A percentile compares a stretch with the other conserved stretches of the same genome.
Conservation (phyloP, 805 yeast genomes). For the Yarrowia deformans region DNA sequence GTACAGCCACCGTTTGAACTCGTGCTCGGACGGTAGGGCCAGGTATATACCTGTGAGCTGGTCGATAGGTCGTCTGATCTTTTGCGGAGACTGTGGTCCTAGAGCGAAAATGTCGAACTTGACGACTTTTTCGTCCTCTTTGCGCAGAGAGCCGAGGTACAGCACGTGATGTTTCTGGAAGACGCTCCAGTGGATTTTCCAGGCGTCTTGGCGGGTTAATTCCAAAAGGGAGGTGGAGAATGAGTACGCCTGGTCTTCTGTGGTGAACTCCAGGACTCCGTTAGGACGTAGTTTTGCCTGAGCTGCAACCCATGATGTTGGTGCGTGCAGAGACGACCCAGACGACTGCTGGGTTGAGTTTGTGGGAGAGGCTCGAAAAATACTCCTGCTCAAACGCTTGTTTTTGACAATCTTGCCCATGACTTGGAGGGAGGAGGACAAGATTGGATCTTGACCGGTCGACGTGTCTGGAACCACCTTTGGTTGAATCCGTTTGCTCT, state of each 20-base stretch:
- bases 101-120: constrained; percentile 22
- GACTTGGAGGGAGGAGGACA: background rate
- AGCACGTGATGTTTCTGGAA: constrained; percentile 32
- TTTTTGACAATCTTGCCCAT: constrained; percentile 33
- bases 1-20: constrained; percentile 21
- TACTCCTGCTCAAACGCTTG: constrained; percentile 16
- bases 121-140: constrained; percentile 34
- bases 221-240: constrained; percentile 15
- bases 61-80: constrained; percentile 7
- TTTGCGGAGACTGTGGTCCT: constrained; percentile 5
- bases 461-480: constrained; percentile 18
- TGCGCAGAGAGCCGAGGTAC: constrained; percentile 18
- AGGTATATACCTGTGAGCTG: constrained; percentile 25
- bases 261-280: constrained; percentile 22
- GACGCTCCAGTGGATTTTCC: constrained; percentile 29
- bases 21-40: constrained; percentile 26
- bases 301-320: constrained; percentile 5
- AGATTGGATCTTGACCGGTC: constrained; percentile 14
- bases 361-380: constrained; percentile 14
- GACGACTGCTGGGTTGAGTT: background rate
- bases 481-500: constrained; percentile 9
- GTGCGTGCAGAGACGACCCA: constrained; percentile 8
- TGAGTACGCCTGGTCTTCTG: constrained; percentile 24
- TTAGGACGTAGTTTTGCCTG: constrained; percentile 4
- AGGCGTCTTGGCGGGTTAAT: constrained; percentile 18